phyloP scores from a whole-genome alignment of 2,329 filamentous ascomycete species.

The Escovopsis weberi region DNA sequence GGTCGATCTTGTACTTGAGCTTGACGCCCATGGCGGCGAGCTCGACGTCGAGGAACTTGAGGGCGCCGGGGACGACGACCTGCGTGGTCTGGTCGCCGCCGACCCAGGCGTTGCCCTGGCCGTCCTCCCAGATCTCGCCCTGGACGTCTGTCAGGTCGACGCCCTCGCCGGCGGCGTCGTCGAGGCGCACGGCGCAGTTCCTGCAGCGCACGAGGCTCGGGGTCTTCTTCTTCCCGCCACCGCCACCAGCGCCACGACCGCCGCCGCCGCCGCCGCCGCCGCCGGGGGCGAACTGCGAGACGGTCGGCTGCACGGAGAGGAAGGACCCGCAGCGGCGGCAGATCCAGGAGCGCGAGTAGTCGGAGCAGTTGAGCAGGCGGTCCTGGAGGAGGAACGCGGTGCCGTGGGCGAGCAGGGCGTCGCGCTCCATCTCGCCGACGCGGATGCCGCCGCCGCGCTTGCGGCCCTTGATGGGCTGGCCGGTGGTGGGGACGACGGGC shows the following conservation, averaged over 20 bases:
- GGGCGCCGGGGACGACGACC: conserved; percentile 81
- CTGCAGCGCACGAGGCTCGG: conserved; percentile 63
- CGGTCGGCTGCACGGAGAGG: conserved; percentile 69
- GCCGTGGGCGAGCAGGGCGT: conserved; percentile 86
- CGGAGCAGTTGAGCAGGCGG: conserved; percentile 90
- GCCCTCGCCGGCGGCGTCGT: conserved; percentile 28
- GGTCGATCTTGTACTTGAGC: conserved; percentile 61
- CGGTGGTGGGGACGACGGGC: conserved; percentile 76
- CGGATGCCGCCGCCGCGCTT: conserved; percentile 96
- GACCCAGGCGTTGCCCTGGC: conserved; percentile 65
- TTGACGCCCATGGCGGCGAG: conserved; percentile 92
- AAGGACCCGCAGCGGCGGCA: conserved; percentile 85
- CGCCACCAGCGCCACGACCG: no score
- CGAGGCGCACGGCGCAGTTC: conserved; percentile 52
- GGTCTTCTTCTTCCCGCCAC: conserved; percentile 43
- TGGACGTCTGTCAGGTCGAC: conserved; percentile 40
- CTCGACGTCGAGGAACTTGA: conserved; percentile 90
- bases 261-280: no score
- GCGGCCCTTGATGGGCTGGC: conserved; percentile 92
- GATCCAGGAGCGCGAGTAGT: conserved; percentile 80
- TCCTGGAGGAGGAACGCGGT: conserved; percentile 92
- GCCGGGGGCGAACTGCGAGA: conserved; percentile 41
- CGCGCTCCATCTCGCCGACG: conserved; percentile 98
- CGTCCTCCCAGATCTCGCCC: conserved; percentile 85
- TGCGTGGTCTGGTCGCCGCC: conserved; percentile 84